These are phyloP conservation scores for Nymphaea colorata DNA, from an alignment of 164 flowering plant species.

Conservation along the genomic window DNA sequence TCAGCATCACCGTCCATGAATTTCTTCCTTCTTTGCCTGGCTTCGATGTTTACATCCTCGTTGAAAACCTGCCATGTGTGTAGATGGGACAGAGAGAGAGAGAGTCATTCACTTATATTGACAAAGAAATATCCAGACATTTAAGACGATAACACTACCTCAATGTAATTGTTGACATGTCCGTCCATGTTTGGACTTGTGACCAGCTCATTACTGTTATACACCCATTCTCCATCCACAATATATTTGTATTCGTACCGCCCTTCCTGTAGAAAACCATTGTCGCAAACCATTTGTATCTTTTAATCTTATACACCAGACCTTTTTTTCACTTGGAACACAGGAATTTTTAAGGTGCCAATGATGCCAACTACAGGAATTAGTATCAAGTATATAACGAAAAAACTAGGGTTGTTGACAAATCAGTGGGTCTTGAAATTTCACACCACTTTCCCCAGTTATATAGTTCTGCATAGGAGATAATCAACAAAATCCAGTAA, in stretches of 20 bases:
- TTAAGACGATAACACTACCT: conserved; percentile 28
- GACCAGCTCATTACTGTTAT: conserved; percentile 40
- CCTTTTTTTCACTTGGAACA: neutral
- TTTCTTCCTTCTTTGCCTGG: conserved; percentile 31
- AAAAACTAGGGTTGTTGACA: too few relatives aligned
- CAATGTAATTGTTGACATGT: conserved; percentile 78
- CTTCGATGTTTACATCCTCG: conserved; percentile 19
- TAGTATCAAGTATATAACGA: too few relatives aligned
- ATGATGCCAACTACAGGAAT: too few relatives aligned
- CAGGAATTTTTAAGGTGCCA: too few relatives aligned
- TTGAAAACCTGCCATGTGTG: conserved; percentile 37
- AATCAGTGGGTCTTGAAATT: too few relatives aligned
- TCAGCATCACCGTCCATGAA: conserved; percentile 42
- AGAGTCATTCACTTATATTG: neutral
- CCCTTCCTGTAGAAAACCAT: conserved; percentile 56
- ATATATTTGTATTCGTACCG: conserved; percentile 86
- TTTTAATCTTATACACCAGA: too few relatives aligned
- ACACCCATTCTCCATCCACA: conserved; percentile 72
- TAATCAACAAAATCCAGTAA: too few relatives aligned
- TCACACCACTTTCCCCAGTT: too few relatives aligned
- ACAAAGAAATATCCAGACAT: neutral
- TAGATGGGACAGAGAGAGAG: neutral
- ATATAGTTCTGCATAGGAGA: too few relatives aligned
- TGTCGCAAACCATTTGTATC: neutral
- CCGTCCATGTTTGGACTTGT: conserved; percentile 69